Base-by-base conservation (phyloP, 345 rosid genomes). In the Camelina laxa region DNA sequence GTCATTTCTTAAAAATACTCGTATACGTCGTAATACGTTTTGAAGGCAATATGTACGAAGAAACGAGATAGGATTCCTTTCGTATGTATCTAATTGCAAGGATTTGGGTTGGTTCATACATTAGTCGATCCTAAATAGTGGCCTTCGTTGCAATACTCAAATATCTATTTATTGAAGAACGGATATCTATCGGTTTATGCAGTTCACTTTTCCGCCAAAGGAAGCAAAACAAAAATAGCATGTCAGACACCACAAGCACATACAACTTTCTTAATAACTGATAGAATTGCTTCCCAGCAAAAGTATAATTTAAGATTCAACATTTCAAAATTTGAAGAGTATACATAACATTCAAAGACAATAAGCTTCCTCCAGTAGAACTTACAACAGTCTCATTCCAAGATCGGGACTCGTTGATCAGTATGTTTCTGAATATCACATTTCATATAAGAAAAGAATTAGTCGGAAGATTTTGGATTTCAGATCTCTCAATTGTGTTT, bases 401-500 rank as follows among this genome's bases (percentile, higher is more conserved):
- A 8, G 65, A 42, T 44, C 6, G 4, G 4, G 14, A 61, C 39
- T 51, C n/a, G 15, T 27, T 62, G 51, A 61, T 39, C 44, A 2
- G 24, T 35, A 21, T 58, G 15, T 74, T 36, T 48, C 72, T 57
- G 51, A 33, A 39, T 56, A 56, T 13, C 27, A 42, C 22, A 69
- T 20, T 14, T 15, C 36, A 62, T 42, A 4, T 24, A 21, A 54
- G 38, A 54, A 54, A 38, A 22, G 5, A 53, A 22, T 3, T 22
- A 15, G 45, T 65, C 3, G 4, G 27, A 17, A 16, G 31, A 30
- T 54, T 53, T 54, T n/a, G 20, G 48, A 55, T 39, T 15, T 70
- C 24, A 44, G 51, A 72, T 35, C 70, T 85, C 82, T 86, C 81
- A 85, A 88, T 60, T 33, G 82, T 16, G 53, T 16, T 3, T 48